A percentile compares a stretch with the other conserved stretches of the same genome.
These are phyloP conservation scores for Crithidia expoeki DNA, from an alignment of 208 protist species.

Conservation along the genomic window DNA sequence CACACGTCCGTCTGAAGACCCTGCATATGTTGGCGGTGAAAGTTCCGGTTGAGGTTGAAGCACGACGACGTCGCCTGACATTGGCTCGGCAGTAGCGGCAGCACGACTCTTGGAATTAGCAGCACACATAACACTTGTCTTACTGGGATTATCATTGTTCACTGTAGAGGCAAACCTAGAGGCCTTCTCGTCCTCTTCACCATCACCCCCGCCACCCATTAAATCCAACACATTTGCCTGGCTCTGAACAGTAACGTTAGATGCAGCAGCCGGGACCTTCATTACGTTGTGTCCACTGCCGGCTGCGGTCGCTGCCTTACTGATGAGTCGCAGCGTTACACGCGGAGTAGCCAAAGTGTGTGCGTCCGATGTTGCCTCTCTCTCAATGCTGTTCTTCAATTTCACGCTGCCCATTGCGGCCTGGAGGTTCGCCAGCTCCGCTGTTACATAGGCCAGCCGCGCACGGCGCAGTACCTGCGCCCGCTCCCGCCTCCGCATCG, in stretches of 20 bases:
- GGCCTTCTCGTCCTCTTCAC: neutral
- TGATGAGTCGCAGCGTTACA: slow-evolving; percentile 24
- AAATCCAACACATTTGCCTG: neutral
- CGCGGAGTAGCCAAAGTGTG: neutral
- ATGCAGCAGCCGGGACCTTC: neutral
- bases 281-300: slow-evolving; percentile 25
- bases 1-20: neutral
- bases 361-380: no score
- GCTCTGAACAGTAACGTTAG: neutral
- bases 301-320: slow-evolving; percentile 1
- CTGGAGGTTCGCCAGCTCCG: slow-evolving; percentile 35
- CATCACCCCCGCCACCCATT: neutral
- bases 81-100: neutral
- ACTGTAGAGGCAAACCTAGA: no score
- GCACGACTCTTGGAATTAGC: neutral
- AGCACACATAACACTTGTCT: neutral
- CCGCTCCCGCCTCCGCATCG: slow-evolving; percentile 51
- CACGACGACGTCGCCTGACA: slow-evolving; percentile 8
- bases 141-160: no score
- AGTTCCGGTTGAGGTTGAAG: slow-evolving; percentile 4
- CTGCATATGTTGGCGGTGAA: neutral
- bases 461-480: slow-evolving; percentile 52
- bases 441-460: slow-evolving; percentile 32
- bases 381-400: no score
- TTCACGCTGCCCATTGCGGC: neutral